Percentiles rank a stretch among this genome's conserved stretches.
These are phyloP conservation scores for Thalassia testudinum DNA, from an alignment of 116 monocot species.

Conservation along the genomic window DNA sequence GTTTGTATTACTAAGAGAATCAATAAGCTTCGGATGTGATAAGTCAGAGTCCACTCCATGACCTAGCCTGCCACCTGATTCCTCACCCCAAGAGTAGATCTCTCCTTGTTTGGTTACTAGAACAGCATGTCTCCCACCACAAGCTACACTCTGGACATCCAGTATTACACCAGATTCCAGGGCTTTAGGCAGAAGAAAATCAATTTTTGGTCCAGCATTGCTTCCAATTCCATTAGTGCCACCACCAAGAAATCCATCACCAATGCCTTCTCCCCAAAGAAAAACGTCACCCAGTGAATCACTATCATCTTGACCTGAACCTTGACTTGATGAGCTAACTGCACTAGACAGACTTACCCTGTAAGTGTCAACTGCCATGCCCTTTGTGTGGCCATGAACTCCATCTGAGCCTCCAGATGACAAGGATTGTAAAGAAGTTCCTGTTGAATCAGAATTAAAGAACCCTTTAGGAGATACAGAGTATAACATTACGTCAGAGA, in stretches of 20 bases:
- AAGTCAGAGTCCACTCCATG: slow-evolving; percentile 90
- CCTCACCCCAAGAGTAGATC: slow-evolving; percentile 93
- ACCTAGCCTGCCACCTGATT: slow-evolving; percentile 92
- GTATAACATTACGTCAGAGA: slow-evolving; percentile 54
- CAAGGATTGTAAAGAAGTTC: slow-evolving; percentile 58
- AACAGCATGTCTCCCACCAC: slow-evolving; percentile 75
- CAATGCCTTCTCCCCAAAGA: slow-evolving; percentile 95
- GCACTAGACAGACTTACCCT: slow-evolving; percentile 94
- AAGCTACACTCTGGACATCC: slow-evolving; percentile 87
- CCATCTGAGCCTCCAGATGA: slow-evolving; percentile 67
- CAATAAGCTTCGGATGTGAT: slow-evolving; percentile 82
- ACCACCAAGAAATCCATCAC: slow-evolving; percentile 83
- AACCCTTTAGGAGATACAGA: slow-evolving; percentile 53
- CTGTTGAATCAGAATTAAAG: slow-evolving; percentile 56
- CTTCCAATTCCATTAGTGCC: slow-evolving; percentile 46
- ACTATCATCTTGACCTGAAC: slow-evolving; percentile 97
- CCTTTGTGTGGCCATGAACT: slow-evolving; percentile 40
- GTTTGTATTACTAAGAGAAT: slow-evolving; percentile 63
- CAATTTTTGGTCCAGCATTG: slow-evolving; percentile 42
- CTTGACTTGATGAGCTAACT: slow-evolving; percentile 98
- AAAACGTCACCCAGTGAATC: slow-evolving; percentile 96
- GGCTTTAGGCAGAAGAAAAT: slow-evolving; percentile 81
- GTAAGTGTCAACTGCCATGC: slow-evolving; percentile 46
- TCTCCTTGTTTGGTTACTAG: slow-evolving; percentile 96
- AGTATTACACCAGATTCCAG: slow-evolving; percentile 88